These are phyloP conservation scores for Crucibulum laeve DNA, from an alignment of 768 basidiomycete genomes.

Conservation along the genomic window DNA sequence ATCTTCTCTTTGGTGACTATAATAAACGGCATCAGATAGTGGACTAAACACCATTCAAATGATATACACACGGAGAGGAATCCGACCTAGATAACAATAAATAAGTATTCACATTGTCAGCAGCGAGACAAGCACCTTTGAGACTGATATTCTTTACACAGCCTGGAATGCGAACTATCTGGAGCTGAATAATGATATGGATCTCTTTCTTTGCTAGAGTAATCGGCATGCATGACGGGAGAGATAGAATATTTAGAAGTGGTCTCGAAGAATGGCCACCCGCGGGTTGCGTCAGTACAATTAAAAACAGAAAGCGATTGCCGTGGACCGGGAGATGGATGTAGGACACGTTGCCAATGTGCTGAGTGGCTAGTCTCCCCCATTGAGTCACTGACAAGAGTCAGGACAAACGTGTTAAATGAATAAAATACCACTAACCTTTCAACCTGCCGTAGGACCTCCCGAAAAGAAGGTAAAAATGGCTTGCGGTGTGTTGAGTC, in stretches of 20 bases:
- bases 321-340: conserved; percentile 7
- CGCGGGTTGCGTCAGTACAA: conserved; percentile 39
- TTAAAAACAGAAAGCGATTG: conserved; percentile 36
- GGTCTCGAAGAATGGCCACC: conserved; percentile 42
- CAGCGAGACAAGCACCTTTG: too few species aligned
- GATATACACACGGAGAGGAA: too few species aligned
- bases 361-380: not conserved
- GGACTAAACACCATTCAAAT: too few species aligned
- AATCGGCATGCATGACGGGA: conserved; percentile 31
- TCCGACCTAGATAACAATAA: too few species aligned
- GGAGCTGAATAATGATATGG: not conserved
- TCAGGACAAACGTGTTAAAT: not conserved
- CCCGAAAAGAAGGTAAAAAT: conserved; percentile 2
- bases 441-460: conserved; percentile 1
- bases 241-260: conserved; percentile 36
- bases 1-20: too few species aligned
- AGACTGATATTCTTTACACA: not conserved
- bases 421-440: not conserved
- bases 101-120: too few species aligned
- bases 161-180: not conserved
- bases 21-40: too few species aligned
- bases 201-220: not conserved
- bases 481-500: too few species aligned
- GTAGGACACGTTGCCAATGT: conserved; percentile 1
- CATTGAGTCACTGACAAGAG: not conserved